A percentile compares a stretch with the other conserved stretches of the same genome.
Evolutionary conservation across 495 filamentous ascomycete species (phyloP).

Genomic region (Cercophora newfieldiana): DNA sequence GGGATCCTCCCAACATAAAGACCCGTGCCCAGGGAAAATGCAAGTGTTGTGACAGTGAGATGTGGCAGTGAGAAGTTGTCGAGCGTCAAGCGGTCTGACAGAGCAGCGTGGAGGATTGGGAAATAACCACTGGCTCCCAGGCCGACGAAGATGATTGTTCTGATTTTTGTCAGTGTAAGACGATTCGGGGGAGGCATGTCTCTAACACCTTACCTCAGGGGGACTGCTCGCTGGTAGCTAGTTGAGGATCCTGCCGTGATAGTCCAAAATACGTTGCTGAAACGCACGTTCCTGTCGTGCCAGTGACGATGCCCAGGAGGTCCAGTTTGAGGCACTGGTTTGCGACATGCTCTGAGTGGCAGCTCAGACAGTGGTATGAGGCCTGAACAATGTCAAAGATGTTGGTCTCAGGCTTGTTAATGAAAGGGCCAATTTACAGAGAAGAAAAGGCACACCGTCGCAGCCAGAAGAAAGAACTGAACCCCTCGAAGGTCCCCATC

Average conservation of each 20-base stretch:
- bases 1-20: neutral
- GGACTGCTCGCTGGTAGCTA: neutral
- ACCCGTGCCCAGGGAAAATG: neutral
- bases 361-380: neutral
- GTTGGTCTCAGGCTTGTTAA: neutral
- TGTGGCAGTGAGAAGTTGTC: neutral
- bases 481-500: neutral
- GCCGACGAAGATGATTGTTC: neutral
- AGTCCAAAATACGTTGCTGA: neutral
- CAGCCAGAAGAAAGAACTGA: neutral
- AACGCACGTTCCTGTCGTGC: neutral
- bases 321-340: neutral
- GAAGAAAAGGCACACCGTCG: neutral
- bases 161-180: neutral
- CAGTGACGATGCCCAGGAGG: neutral
- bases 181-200: neutral
- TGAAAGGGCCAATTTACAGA: neutral
- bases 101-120: neutral
- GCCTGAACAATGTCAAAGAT: neutral
- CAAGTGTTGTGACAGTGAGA: neutral
- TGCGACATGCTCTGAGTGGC: neutral
- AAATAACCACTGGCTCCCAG: neutral
- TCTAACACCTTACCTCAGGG: neutral
- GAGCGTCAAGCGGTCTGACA: neutral
- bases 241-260: neutral